Conservation (phyloP, 495 filamentous ascomycete genomes). For the Penicillium arizonense region DNA sequence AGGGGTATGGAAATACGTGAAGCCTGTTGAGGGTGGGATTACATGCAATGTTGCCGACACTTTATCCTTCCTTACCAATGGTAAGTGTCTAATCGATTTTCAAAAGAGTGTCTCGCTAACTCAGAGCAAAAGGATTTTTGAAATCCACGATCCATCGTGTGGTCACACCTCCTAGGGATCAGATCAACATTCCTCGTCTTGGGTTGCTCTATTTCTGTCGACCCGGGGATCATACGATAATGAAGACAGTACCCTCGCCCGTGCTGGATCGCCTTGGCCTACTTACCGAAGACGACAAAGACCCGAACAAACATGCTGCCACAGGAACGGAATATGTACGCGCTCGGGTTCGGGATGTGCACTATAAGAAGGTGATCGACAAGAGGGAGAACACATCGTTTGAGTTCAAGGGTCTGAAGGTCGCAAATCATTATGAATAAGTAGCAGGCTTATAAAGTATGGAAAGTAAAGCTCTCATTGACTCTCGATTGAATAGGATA, state of each 20-base stretch:
- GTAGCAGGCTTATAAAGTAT: neutral
- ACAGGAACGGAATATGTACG: conserved; percentile 47
- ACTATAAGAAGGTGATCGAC: conserved; percentile 36
- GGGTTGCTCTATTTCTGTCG: conserved; percentile 48
- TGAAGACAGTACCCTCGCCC: conserved; percentile 44
- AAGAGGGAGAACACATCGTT: conserved; percentile 37
- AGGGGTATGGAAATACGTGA: conserved; percentile 49
- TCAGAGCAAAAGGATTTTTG: conserved; percentile 27
- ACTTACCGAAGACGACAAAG: conserved; percentile 33
- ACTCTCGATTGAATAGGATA: too few relatives aligned
- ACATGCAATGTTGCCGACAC: conserved; percentile 49
- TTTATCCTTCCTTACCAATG: conserved; percentile 40
- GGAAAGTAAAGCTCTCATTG: too few relatives aligned
- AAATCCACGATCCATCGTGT: conserved; percentile 51
- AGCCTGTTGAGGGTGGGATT: conserved; percentile 43
- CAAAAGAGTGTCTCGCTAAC: neutral
- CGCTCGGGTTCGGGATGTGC: conserved; percentile 44
- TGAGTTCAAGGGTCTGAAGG: conserved; percentile 42
- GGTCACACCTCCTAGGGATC: conserved; percentile 44
- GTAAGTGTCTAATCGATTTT: neutral
- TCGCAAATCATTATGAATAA: conserved; percentile 37
- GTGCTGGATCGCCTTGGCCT: conserved; percentile 46
- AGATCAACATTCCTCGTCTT: conserved; percentile 42
- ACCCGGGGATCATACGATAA: conserved; percentile 36
- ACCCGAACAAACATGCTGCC: conserved; percentile 19